phyloP scores from a whole-genome alignment of 495 filamentous ascomycete genomes.

The Lasiosphaeriaceae sp. region DNA sequence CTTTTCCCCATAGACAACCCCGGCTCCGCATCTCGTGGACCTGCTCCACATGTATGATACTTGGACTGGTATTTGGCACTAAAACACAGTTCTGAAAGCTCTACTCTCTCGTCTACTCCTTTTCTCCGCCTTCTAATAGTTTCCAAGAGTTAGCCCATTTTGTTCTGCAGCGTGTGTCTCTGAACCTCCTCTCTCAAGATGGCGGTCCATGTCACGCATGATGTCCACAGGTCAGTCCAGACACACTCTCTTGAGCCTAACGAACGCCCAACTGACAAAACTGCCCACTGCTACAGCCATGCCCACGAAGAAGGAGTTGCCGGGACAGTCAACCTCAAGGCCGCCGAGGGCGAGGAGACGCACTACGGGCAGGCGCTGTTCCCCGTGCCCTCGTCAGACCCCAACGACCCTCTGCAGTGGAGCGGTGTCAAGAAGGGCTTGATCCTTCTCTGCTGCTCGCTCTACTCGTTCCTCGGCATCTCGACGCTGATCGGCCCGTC shows the following conservation, averaged over 20 bases:
- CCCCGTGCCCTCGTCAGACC: conserved; percentile 56
- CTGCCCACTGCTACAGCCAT: conserved; percentile 38
- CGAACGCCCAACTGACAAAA: background rate
- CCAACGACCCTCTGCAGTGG: conserved; percentile 60
- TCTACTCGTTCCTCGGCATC: conserved; percentile 58
- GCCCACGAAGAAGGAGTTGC: conserved; percentile 56
- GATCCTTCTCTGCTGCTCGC: conserved; percentile 49
- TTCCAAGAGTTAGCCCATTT: background rate
- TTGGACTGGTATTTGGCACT: too few relatives aligned
- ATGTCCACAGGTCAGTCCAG: conserved; percentile 9
- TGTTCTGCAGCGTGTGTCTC: background rate
- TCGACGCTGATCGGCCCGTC: conserved; percentile 50
- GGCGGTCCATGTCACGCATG: conserved; percentile 1
- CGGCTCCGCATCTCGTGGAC: too few relatives aligned
- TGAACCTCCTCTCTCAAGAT: background rate
- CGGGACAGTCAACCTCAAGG: conserved; percentile 53
- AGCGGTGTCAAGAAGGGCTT: conserved; percentile 51
- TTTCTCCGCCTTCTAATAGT: background rate
- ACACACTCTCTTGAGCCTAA: background rate
- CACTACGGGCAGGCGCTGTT: conserved; percentile 58
- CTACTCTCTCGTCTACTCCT: too few relatives aligned
- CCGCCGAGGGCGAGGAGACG: conserved; percentile 54
- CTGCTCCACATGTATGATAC: too few relatives aligned
- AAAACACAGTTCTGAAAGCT: too few relatives aligned
- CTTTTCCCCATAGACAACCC: too few relatives aligned